Evolutionary conservation across 202 grass and related monocot species (phyloP), one percentile per base, ranked within the genome.

Genomic region (Carex arenaria): DNA sequence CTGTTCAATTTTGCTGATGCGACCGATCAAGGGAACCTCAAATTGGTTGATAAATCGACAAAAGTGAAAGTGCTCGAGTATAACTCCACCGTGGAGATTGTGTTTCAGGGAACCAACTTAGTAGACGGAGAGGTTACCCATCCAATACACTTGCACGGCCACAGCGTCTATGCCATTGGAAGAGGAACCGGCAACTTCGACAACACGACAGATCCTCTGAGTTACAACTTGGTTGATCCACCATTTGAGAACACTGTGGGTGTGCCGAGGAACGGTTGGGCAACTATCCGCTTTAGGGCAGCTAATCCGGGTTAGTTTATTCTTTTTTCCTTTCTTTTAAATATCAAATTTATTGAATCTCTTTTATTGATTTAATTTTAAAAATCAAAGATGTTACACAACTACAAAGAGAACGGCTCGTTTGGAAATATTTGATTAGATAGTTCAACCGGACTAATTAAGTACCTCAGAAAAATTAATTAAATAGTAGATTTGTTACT

Each of bases 61-160:
- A 86, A 61, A 82, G 88, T 93, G 12, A 91, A 88, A 80, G 85
- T 93, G 7, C n/a, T 93, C 1, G 83, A 87, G 64, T 88, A 91
- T 38, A 92, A 90, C 43, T 8, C 81, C 4, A 84, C 83, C 0
- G 85, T 97, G 53, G 90, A 93, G 82, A 78, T 95, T 10, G 90
- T 95, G 51, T 86, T 95, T 57, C 88, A 93, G 64, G 93, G 64
- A 51, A 91, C 85, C 15, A 79, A 60, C 11, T 7, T 86, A 42
- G 19, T 92, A n/a, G 87, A 64, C 0, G 80, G 56, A 2, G 88
- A 92, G 83, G 42, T 45, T 45, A 90, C 43, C 77, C 93, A 95
- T 83, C 93, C 93, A 2, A 88, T 93, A 65, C 93, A 97, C 47
- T 64, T 97, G 47, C 93, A 97, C 15, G 93, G 90, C 1, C 86